phyloP scores from a whole-genome alignment of 768 basidiomycete genomes.

The Phylloporus rhodoxanthus region DNA sequence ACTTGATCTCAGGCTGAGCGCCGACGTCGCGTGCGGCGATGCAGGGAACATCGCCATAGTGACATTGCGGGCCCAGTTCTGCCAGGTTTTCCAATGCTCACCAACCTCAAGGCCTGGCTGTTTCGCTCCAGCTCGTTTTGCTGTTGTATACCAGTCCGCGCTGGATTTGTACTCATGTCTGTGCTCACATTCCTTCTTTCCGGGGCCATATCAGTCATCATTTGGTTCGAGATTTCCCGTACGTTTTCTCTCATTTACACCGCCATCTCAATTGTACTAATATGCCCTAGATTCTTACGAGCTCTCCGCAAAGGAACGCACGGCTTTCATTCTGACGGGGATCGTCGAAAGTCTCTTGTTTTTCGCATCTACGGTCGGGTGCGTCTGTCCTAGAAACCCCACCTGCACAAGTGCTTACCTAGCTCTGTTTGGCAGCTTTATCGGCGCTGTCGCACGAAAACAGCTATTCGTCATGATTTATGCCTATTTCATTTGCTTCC shows the following conservation, averaged over 20 bases:
- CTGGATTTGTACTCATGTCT: constrained; percentile 54
- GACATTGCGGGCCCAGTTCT: constrained; percentile 1
- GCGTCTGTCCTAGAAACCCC: constrained; percentile 1
- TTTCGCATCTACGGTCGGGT: constrained; percentile 54
- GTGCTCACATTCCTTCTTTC: constrained; percentile 49
- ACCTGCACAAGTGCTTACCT: background rate
- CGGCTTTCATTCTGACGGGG: constrained; percentile 45
- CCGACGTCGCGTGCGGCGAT: constrained; percentile 1
- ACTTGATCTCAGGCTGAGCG: constrained; percentile 2
- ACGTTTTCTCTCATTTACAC: constrained; percentile 19
- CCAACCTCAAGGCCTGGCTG: constrained; percentile 41
- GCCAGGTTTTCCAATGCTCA: constrained; percentile 29
- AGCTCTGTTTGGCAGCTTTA: constrained; percentile 37
- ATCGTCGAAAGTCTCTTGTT: constrained; percentile 51
- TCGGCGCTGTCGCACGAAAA: constrained; percentile 59
- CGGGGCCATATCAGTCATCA: constrained; percentile 44
- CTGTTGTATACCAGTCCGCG: constrained; percentile 57
- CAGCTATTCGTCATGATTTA: constrained; percentile 54
- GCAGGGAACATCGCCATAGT: constrained; percentile 10
- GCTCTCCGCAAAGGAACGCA: constrained; percentile 26
- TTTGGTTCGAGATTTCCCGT: constrained; percentile 64
- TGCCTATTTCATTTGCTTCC: constrained; percentile 50
- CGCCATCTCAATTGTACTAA: background rate
- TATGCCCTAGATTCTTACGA: constrained; percentile 31
- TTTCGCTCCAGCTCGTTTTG: constrained; percentile 53